Percentiles rank a stretch among this genome's conserved stretches.
Evolutionary conservation across 345 rosid genomes (phyloP).

Genomic region (Lepidium didymum): DNA sequence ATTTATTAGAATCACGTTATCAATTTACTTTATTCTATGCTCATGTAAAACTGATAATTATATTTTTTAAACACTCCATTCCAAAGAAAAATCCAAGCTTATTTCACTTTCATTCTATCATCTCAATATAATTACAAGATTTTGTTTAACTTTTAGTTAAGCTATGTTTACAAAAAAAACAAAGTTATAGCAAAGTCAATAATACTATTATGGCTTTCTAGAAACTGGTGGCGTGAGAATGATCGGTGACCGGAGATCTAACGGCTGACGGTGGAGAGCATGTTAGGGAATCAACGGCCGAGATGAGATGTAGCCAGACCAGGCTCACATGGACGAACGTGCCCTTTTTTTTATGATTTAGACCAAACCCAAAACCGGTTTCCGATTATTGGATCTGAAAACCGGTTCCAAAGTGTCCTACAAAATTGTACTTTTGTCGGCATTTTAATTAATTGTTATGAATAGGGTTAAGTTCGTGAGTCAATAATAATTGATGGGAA

Average conservation of each 20-base stretch:
- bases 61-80: too few species aligned
- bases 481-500: constrained; percentile 19
- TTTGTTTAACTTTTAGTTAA: background rate
- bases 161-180: background rate
- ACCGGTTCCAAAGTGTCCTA: constrained; percentile 27
- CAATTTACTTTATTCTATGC: too few species aligned
- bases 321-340: constrained; percentile 30
- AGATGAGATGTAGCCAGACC: constrained; percentile 20
- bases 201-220: background rate
- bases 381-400: constrained; percentile 24
- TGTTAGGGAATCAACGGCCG: too few species aligned
- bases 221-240: constrained; percentile 8
- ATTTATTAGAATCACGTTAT: background rate
- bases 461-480: constrained; percentile 16
- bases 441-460: constrained; percentile 2
- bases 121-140: background rate
- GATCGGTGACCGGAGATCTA: background rate
- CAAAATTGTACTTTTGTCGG: constrained; percentile 21
- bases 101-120: background rate
- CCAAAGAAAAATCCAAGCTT: background rate
- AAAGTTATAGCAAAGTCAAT: background rate
- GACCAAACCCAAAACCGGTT: background rate
- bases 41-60: too few species aligned
- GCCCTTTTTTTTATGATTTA: background rate
- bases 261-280: background rate